Percentiles rank a stretch among this genome's conserved stretches.
phyloP scores from a whole-genome alignment of 805 yeast species.

The Schizosaccharomyces pombe region DNA sequence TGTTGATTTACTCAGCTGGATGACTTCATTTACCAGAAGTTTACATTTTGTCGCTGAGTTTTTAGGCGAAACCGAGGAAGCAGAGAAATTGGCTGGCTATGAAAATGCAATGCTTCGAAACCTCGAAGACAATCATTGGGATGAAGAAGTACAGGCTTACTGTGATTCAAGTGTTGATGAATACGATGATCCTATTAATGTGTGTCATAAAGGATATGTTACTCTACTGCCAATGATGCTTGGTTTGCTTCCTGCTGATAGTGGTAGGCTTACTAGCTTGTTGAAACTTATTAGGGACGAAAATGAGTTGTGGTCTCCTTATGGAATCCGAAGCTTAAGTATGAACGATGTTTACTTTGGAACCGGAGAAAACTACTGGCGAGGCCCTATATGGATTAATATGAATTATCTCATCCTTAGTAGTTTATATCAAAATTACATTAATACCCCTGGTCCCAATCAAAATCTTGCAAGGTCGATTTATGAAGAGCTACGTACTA shows the following conservation, averaged over 20 bases:
- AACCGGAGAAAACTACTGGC: constrained; percentile 80
- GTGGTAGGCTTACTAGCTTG: constrained; percentile 26
- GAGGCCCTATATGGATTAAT: constrained; percentile 82
- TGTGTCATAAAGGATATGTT: constrained; percentile 79
- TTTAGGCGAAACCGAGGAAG: constrained; percentile 37
- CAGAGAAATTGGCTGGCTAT: constrained; percentile 26
- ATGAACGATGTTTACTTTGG: constrained; percentile 40
- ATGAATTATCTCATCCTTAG: constrained; percentile 68
- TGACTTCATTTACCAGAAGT: constrained; percentile 74
- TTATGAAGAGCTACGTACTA: constrained; percentile 37
- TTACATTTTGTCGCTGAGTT: constrained; percentile 49
- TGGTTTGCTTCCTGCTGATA: constrained; percentile 30
- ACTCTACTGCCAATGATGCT: constrained; percentile 66
- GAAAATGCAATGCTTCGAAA: constrained; percentile 37
- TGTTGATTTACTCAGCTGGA: constrained; percentile 78
- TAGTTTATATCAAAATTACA: constrained; percentile 33
- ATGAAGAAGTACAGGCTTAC: constrained; percentile 34
- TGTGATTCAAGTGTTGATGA: constrained; percentile 54
- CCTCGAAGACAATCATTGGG: constrained; percentile 64
- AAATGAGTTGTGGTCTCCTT: constrained; percentile 49
- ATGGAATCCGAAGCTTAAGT: constrained; percentile 64
- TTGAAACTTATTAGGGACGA: constrained; percentile 43
- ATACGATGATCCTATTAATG: constrained; percentile 32
- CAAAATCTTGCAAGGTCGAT: constrained; percentile 22
- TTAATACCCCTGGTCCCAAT: constrained; percentile 16